Conservation (phyloP, 2,329 filamentous ascomycete genomes). For the Fusarium brachygibbosum region DNA sequence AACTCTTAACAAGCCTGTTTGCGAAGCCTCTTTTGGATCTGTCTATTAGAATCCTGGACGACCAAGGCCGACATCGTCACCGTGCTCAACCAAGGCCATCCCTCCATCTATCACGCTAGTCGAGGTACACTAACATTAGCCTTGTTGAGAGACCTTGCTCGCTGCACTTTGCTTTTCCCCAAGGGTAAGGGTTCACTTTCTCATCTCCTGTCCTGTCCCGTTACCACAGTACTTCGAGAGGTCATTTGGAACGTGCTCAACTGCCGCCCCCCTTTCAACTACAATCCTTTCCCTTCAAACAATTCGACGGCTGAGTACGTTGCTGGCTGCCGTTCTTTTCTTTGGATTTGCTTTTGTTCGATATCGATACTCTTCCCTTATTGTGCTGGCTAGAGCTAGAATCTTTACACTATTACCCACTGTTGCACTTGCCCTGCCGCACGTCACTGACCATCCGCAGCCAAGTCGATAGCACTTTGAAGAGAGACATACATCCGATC, state of each 20-base stretch:
- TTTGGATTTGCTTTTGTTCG: conserved; percentile 24
- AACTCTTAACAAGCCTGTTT: conserved; percentile 12
- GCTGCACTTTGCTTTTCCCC: conserved; percentile 47
- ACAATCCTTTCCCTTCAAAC: conserved; percentile 37
- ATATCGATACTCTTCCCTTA: conserved; percentile 23
- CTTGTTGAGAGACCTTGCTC: conserved; percentile 40
- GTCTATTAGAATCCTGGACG: conserved; percentile 38
- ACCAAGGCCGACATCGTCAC: conserved; percentile 46
- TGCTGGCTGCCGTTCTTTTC: conserved; percentile 35
- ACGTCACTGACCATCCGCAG: conserved; percentile 42
- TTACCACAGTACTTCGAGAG: conserved; percentile 42
- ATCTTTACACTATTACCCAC: conserved; percentile 27
- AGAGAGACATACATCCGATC: conserved; percentile 34
- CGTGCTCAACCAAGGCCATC: conserved; percentile 41
- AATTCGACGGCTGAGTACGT: conserved; percentile 41
- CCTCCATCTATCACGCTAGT: conserved; percentile 43
- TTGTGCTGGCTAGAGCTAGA: conserved; percentile 27
- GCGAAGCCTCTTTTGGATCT: conserved; percentile 44
- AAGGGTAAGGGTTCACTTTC: conserved; percentile 48
- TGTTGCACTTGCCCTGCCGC: conserved; percentile 24
- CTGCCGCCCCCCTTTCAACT: conserved; percentile 44
- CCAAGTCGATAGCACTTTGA: conserved; percentile 36
- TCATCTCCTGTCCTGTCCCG: conserved; percentile 43
- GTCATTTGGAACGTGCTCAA: conserved; percentile 40
- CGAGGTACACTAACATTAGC: conserved; percentile 41